phyloP scores from a whole-genome alignment of 305 asterid genomes.

The Fraxinus albicans region DNA sequence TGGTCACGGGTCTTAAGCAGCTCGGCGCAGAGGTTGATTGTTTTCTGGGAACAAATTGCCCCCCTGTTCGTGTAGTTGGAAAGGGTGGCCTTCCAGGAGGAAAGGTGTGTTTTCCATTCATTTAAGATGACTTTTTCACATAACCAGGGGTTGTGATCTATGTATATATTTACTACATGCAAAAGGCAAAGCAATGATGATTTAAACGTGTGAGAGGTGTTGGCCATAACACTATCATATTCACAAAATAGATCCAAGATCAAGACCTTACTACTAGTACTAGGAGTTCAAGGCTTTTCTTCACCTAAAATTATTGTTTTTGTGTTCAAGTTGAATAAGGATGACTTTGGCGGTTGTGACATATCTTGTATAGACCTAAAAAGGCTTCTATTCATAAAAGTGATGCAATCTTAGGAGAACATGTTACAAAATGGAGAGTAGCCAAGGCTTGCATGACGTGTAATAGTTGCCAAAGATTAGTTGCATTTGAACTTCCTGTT shows the following conservation, averaged over 20 bases:
- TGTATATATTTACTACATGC: background rate
- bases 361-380: background rate
- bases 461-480: background rate
- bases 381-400: background rate
- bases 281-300: background rate
- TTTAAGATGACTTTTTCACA: background rate
- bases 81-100: constrained; percentile 99
- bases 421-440: background rate
- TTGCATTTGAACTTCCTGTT: background rate
- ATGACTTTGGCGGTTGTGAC: background rate
- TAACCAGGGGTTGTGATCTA: background rate
- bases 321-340: background rate
- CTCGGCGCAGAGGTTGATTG: constrained; percentile 95
- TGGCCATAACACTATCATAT: background rate
- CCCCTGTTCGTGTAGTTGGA: constrained; percentile 89
- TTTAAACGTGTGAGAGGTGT: background rate
- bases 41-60: constrained; percentile 83
- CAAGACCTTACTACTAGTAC: background rate
- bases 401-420: background rate
- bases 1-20: constrained; percentile 93
- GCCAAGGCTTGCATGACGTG: background rate
- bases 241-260: background rate
- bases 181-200: background rate
- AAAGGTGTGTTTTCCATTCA: constrained; percentile 48
- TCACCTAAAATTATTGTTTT: background rate